Percentiles rank a stretch among this genome's conserved stretches.
These are phyloP conservation scores for Logfia minima DNA, from an alignment of 129 eudicot species.

Conservation along the genomic window DNA sequence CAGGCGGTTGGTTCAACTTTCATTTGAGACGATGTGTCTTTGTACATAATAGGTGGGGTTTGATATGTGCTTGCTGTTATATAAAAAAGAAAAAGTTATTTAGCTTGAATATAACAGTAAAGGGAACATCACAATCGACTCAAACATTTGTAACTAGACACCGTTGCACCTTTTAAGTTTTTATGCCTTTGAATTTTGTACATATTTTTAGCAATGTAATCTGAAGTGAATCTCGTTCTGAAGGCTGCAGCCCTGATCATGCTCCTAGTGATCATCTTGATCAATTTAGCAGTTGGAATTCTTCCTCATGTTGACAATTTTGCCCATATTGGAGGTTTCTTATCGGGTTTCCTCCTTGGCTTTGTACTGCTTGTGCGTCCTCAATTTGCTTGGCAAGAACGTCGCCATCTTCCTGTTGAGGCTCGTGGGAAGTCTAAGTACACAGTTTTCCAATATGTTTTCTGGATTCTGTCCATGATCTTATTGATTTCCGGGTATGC, in stretches of 20 bases:
- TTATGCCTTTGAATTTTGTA: neutral
- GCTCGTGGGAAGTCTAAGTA: constrained; percentile 64
- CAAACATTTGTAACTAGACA: neutral
- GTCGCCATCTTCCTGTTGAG: constrained; percentile 49
- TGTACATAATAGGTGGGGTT: neutral
- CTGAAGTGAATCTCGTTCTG: neutral
- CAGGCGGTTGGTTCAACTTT: neutral
- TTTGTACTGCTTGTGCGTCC: constrained; percentile 73
- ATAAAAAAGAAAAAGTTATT: too few species aligned
- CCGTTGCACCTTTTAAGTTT: neutral
- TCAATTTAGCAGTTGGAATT: constrained; percentile 85
- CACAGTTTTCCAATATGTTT: constrained; percentile 53
- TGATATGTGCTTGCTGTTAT: neutral
- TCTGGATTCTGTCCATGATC: constrained; percentile 52
- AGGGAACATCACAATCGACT: neutral
- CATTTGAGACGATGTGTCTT: neutral
- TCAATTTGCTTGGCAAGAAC: constrained; percentile 73
- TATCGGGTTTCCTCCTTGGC: constrained; percentile 78
- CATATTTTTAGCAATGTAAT: neutral
- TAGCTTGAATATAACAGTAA: neutral
- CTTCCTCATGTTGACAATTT: constrained; percentile 92
- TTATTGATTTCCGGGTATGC: constrained; percentile 70
- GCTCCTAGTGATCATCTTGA: constrained; percentile 40
- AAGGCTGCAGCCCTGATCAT: constrained; percentile 1
- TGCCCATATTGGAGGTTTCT: constrained; percentile 87